A percentile compares a stretch with the other conserved stretches of the same genome.
Evolutionary conservation across 106 monocot species (phyloP).

Genomic region (Acanthochlamys bracteata): DNA sequence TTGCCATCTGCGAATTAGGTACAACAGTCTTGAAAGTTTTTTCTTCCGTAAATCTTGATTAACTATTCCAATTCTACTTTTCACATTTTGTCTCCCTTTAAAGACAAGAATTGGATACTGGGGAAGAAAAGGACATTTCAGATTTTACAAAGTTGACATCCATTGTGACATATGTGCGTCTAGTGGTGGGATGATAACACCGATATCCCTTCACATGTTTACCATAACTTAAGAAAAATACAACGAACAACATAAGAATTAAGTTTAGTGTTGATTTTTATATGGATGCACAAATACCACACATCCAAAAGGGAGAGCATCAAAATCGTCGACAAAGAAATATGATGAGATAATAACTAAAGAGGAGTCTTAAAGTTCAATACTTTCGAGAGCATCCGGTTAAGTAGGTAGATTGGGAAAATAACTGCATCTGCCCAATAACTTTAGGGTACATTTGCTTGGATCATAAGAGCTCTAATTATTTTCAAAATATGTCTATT

Average conservation of each 20-base stretch:
- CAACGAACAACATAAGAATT: neutral
- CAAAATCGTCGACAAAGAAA: no score
- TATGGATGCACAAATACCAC: constrained; percentile 1
- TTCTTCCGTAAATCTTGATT: no score
- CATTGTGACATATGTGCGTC: neutral
- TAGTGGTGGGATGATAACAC: constrained; percentile 1
- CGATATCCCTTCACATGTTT: constrained; percentile 2
- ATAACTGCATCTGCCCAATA: constrained; percentile 3
- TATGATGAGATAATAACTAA: no score
- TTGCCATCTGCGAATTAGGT: neutral
- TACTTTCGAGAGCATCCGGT: neutral
- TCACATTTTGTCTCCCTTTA: no score
- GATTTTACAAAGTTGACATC: neutral
- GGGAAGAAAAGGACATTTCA: no score
- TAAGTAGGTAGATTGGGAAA: neutral
- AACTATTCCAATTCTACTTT: no score
- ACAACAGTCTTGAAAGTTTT: neutral
- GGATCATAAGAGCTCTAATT: neutral
- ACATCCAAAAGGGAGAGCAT: constrained; percentile 11
- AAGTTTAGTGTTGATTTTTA: neutral
- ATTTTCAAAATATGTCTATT: no score
- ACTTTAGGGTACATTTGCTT: neutral
- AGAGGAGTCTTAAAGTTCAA: neutral
- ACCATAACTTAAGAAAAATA: constrained; percentile 1
- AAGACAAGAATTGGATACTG: neutral